phyloP scores from a whole-genome alignment of 2,329 filamentous ascomycete genomes.

The Alternaria viburni region DNA sequence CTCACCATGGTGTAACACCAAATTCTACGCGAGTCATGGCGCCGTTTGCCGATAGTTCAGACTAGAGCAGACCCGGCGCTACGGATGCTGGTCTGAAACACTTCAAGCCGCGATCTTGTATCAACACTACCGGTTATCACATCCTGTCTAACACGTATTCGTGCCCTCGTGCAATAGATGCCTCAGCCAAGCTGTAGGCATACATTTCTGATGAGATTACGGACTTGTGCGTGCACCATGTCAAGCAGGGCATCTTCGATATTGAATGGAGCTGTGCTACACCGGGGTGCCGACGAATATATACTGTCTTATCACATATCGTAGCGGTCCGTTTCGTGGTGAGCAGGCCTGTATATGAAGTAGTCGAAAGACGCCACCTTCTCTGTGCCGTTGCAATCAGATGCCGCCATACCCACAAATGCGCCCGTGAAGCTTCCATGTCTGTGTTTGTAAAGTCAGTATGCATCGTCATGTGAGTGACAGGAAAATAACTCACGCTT shows the following conservation, averaged over 20 bases:
- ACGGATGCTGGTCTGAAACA: constrained; percentile 10
- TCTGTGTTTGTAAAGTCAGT: neutral
- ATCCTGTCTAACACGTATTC: constrained; percentile 6
- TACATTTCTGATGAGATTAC: neutral
- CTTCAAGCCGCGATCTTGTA: constrained; percentile 8
- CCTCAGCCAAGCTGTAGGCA: constrained; percentile 21
- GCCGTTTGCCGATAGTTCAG: neutral
- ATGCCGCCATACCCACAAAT: constrained; percentile 45
- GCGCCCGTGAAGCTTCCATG: constrained; percentile 70
- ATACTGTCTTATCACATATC: constrained; percentile 17
- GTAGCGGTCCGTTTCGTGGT: constrained; percentile 41
- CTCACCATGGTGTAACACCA: constrained; percentile 1
- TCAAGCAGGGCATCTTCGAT: neutral
- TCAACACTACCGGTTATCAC: constrained; percentile 8
- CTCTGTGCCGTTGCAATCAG: constrained; percentile 40
- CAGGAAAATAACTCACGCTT: constrained; percentile 36
- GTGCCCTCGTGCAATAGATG: constrained; percentile 21
- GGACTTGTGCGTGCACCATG: neutral
- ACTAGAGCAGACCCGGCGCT: neutral
- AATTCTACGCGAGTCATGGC: neutral
- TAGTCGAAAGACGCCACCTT: constrained; percentile 40
- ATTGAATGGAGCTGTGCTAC: neutral
- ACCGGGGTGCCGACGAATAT: neutral
- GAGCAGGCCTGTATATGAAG: constrained; percentile 39
- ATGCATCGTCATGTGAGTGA: neutral